phyloP scores from a whole-genome alignment of 352 stramenopile genomes.

The Pythium apleroticum region DNA sequence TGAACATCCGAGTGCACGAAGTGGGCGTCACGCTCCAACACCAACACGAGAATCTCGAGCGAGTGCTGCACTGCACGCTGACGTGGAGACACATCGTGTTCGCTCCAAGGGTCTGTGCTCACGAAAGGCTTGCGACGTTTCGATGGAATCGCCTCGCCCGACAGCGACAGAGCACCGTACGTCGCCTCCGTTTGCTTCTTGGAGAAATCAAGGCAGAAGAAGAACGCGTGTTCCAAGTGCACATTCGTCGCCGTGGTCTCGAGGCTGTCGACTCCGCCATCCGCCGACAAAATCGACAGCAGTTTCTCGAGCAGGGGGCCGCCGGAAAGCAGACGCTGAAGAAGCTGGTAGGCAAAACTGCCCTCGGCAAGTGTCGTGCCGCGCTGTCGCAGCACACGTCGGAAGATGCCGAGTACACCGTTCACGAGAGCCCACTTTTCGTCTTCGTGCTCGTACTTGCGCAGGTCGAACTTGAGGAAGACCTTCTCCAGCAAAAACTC shows the following conservation, averaged over 20 bases:
- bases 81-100: conserved; percentile 32
- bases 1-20: conserved; percentile 68
- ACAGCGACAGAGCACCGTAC: conserved; percentile 67
- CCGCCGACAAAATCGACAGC: conserved; percentile 61
- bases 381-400: conserved; percentile 64
- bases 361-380: conserved; percentile 41
- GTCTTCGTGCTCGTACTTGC: conserved; percentile 81
- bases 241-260: conserved; percentile 72
- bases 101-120: conserved; percentile 19
- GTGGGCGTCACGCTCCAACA: conserved; percentile 64
- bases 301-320: conserved; percentile 69
- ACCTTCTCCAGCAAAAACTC: conserved; percentile 81
- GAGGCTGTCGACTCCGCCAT: conserved; percentile 71
- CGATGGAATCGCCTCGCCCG: conserved; percentile 33
- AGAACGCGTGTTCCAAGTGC: conserved; percentile 78
- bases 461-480: conserved; percentile 83
- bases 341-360: conserved; percentile 64
- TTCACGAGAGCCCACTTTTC: conserved; percentile 84
- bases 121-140: conserved; percentile 28
- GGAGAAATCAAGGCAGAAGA: conserved; percentile 79
- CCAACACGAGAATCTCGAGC: conserved; percentile 74
- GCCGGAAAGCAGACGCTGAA: conserved; percentile 68
- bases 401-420: conserved; percentile 70
- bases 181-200: conserved; percentile 71
- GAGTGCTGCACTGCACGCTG: conserved; percentile 74